Base-by-base conservation (phyloP, 371 early-diverging fungal genomes). In the Neoconidiobolus thromboides region DNA sequence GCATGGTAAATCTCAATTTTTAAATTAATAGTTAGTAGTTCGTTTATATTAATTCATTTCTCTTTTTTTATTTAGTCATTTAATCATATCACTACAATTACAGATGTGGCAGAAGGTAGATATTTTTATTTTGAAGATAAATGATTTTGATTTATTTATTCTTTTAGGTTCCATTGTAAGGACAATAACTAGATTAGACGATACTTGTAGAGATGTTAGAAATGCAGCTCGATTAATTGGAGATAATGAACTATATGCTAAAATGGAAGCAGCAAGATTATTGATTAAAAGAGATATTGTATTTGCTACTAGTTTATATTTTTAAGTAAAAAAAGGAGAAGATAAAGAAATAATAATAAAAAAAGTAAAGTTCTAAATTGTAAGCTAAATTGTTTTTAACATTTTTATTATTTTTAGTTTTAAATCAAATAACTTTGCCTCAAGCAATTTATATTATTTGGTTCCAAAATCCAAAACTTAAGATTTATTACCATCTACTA, bases 241-340 rank as follows among this genome's bases (percentile, higher is more conserved):
- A 4, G 94, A 99, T 69, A 80, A 86, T 0, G 80, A 79, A 48
- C 76, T 99, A 49, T 93, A 86, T 67, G 82, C 83, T 51, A 93
- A 96, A 73, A 96, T 99, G 90, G 90, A 93, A 62, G 80, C 83
- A 52, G 98, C 96, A 2, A 81, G 87, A 51, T 82, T 80, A 64
- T 75, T 83, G 40, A 96, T 99, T 65, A 88, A 93, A 64, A 83
- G 99, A 62, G 99, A 98, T 70, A 98, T 99, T 73, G 96, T 98
- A 15, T 99, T 98, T 88, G 94, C 97, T 0, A 89, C 91, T 15
- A 89, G 89, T 60, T 77, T 99, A 14, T 60, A 48, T 54, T 47
- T 60, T 7, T 51, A 48, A 58, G 42, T 55, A 26, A 26, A 26
- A 26, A 26, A 26, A 26, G 26, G 26, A 26, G 26, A 26, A 26